Base-by-base conservation (phyloP, 108 stramenopile genomes). In the Cylindrotheca fusiformis region DNA sequence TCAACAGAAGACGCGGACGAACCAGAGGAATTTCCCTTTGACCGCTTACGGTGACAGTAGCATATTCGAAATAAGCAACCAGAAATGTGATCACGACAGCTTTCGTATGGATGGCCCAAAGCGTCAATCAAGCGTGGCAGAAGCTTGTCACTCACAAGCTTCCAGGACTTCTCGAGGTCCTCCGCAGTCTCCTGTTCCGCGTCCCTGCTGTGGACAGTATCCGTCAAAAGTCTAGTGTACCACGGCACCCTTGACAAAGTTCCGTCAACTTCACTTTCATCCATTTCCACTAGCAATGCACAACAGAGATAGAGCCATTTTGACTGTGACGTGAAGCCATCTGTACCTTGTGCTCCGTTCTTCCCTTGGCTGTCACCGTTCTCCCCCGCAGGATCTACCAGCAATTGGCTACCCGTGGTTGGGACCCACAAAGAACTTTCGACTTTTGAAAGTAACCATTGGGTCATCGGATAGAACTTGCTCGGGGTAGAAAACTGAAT, bases 51-150 rank as follows among this genome's bases (percentile, higher is more conserved):
- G 33, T 90, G 78, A 54, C 93, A 89, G 61, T 79, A 79, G 62
- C 85, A 90, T 49, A 94, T 85, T 27, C 89, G 54, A 57, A 94
- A 93, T 22, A 94, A 64, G 17, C 79, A 80, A 12, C 82, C 81
- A 14, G 93, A 83, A 48, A 95, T 89, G 50, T 91, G 88, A 50
- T 90, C 90, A 59, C 94, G 65, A 55, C 94, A 95, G 50, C 77
- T 87, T 32, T 95, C 86, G 61, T 90, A 95, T 3, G 94, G 94
- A 75, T 95, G 94, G 5, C 83, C 86, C 25, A 93, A 67, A 17
- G 91, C 87, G 25, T 75, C 82, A 14, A 81, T 74, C n/a, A 93
- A 63, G 19, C 68, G 74, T 5, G 87, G 87, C 22, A 84, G 74
- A 24, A 87, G 72, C 27, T 53, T 58, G 22, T 77, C 76, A 41